A percentile compares a stretch with the other conserved stretches of the same genome.
phyloP scores from a whole-genome alignment of 805 yeast species.

The Wickerhamomyces xylosicus region DNA sequence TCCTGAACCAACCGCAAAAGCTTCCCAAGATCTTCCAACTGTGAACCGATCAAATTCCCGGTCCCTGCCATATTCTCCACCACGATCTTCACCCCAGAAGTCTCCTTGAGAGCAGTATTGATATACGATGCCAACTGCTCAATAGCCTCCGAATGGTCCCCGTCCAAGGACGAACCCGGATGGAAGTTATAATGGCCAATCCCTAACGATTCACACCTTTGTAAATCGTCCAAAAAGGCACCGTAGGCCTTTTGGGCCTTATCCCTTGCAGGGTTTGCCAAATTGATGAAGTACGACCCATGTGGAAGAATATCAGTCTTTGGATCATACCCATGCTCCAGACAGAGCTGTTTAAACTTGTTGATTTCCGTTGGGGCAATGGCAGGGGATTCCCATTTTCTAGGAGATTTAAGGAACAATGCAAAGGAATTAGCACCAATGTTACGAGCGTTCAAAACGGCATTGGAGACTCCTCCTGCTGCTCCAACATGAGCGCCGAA shows the following conservation, averaged over 20 bases:
- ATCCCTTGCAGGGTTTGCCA: conserved; percentile 82
- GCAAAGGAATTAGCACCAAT: conserved; percentile 79
- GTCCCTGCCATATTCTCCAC: conserved; percentile 98
- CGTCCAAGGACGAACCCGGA: conserved; percentile 79
- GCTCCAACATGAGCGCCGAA: conserved; percentile 89
- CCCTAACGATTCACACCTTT: conserved; percentile 75
- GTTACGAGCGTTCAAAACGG: conserved; percentile 47
- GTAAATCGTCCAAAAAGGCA: conserved; percentile 77
- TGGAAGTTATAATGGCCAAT: conserved; percentile 88
- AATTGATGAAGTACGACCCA: conserved; percentile 87
- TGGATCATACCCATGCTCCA: conserved; percentile 57
- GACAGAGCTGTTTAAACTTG: conserved; percentile 56
- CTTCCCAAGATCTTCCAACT: conserved; percentile 59
- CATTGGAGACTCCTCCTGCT: conserved; percentile 61
- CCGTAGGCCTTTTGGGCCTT: conserved; percentile 68
- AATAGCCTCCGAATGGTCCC: conserved; percentile 57
- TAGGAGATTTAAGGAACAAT: conserved; percentile 78
- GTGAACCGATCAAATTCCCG: conserved; percentile 81
- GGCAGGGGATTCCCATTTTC: conserved; percentile 84
- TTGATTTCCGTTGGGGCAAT: conserved; percentile 55
- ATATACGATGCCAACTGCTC: conserved; percentile 66
- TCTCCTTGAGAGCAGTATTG: conserved; percentile 65
- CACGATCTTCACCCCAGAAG: conserved; percentile 75
- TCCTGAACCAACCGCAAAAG: conserved; percentile 75
- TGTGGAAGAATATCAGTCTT: conserved; percentile 81